These are phyloP conservation scores for Russula emetica DNA, from an alignment of 768 basidiomycete species.

Conservation along the genomic window DNA sequence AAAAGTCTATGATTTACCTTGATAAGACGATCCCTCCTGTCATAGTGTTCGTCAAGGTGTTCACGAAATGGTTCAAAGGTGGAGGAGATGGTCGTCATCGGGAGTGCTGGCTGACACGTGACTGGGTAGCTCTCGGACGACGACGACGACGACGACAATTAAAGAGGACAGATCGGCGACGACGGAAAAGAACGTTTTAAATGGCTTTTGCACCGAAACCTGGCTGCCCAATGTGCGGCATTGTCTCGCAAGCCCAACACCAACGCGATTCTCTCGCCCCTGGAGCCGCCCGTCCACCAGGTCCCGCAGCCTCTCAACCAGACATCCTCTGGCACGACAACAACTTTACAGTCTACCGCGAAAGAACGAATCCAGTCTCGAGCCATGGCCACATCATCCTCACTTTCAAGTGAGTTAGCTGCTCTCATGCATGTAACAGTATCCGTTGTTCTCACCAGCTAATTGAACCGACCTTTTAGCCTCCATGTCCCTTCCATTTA, in stretches of 20 bases:
- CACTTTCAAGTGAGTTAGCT: conserved; percentile 67
- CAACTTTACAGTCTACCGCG: conserved; percentile 71
- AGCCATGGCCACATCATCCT: conserved; percentile 66
- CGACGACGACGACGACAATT: neutral
- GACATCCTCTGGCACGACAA: conserved; percentile 73
- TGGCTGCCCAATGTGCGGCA: conserved; percentile 75
- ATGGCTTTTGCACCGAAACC: conserved; percentile 59
- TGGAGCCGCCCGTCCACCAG: conserved; percentile 44
- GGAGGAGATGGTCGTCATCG: conserved; percentile 28
- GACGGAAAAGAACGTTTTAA: neutral
- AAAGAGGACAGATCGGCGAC: neutral
- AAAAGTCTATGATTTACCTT: conserved; percentile 50
- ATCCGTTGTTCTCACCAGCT: conserved; percentile 4
- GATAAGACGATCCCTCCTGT: conserved; percentile 84
- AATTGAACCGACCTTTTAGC: conserved; percentile 53
- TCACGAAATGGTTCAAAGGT: conserved; percentile 61
- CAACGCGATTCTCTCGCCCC: conserved; percentile 35
- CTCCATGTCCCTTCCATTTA: conserved; percentile 78
- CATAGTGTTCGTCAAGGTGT: conserved; percentile 78
- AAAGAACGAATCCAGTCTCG: conserved; percentile 67
- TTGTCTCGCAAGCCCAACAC: conserved; percentile 53
- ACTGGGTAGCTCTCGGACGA: neutral
- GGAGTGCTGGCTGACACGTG: conserved; percentile 14
- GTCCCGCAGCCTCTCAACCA: conserved; percentile 39
- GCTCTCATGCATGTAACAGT: conserved; percentile 12